These are phyloP conservation scores for Dactylellina leptospora DNA, from an alignment of 2,329 filamentous ascomycete genomes.

Conservation along the genomic window DNA sequence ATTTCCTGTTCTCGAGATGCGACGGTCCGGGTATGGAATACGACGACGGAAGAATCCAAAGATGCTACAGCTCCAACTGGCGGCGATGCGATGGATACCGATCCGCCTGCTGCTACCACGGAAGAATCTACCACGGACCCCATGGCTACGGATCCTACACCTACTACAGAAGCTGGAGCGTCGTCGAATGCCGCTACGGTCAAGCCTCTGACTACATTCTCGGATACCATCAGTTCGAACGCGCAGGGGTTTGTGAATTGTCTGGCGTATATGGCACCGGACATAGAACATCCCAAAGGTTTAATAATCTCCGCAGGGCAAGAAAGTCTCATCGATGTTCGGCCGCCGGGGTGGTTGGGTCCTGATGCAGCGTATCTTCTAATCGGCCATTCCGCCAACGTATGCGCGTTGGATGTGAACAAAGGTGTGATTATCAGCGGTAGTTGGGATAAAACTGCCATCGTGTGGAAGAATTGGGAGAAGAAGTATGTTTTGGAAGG, in stretches of 20 bases:
- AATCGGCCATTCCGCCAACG: conserved; percentile 84
- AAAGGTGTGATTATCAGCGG: conserved; percentile 84
- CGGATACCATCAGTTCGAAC: conserved; percentile 79
- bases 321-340: conserved; percentile 91
- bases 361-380: conserved; percentile 81
- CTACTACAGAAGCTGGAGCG: not conserved
- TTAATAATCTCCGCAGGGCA: conserved; percentile 87
- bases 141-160: not conserved
- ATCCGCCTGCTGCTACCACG: conserved; percentile 5
- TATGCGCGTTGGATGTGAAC: conserved; percentile 84
- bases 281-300: conserved; percentile 70
- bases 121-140: conserved; percentile 15
- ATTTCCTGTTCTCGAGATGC: conserved; percentile 91
- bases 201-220: conserved; percentile 74
- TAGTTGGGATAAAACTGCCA: conserved; percentile 84
- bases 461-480: conserved; percentile 90
- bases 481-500: conserved; percentile 75
- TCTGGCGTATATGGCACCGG: conserved; percentile 77
- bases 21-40: conserved; percentile 84
- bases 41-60: conserved; percentile 4
- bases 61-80: not conserved
- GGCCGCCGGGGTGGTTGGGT: conserved; percentile 70
- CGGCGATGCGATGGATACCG: conserved; percentile 55
- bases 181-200: conserved; percentile 56
- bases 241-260: conserved; percentile 89